Evolutionary conservation across 495 filamentous ascomycete species (phyloP), one percentile per base, ranked within the genome.

Genomic region (Neurospora tetraspora): DNA sequence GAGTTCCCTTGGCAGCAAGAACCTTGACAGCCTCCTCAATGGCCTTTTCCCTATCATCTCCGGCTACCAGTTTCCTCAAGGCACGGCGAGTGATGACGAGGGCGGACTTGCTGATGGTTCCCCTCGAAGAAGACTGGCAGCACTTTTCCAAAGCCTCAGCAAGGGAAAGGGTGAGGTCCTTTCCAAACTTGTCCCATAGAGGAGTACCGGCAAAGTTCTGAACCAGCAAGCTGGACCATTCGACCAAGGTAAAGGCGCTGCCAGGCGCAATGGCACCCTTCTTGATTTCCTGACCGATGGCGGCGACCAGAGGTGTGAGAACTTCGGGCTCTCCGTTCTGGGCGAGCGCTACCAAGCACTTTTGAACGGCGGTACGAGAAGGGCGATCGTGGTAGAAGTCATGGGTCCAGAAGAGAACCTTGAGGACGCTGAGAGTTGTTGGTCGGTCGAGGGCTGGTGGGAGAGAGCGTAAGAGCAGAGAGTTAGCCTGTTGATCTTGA

Each of bases 191-290:
- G n/a, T 92, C 85, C 86, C 92, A 93, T 45, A 81, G 80, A 38
- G 79, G 84, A 72, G 78, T 87, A 72, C 82, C 84, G 71, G 79
- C 85, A 59, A 86, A 80, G 69, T 88, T 84, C 77, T 92, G 89
- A 53, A 96, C 82, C 14, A 97, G 81, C 73, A 94, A 78, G 68
- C 89, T 92, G 78, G 90, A 93, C 96, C 94, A 99, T 77, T 95
- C 92, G 14, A 95, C 84, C 74, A 99, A 83, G n/a, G 97, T 92
- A 76, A 97, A 94, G 2, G 94, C 92, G 77, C 89, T 94, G 31
- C 88, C 86, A 2, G 92, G 82, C 31, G 95, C 92, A 74, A 98
- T 88, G 37, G 88, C 89, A 5, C 83, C 79, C 79, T 96, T 97
- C 47, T 87, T 82, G 1, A 91, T 85, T 81, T 99, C 96, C 43